Percentiles rank a stretch among this genome's conserved stretches.
Evolutionary conservation across 2,329 filamentous ascomycete species (phyloP).

Genomic region (Fonsecaea pedrosoi): DNA sequence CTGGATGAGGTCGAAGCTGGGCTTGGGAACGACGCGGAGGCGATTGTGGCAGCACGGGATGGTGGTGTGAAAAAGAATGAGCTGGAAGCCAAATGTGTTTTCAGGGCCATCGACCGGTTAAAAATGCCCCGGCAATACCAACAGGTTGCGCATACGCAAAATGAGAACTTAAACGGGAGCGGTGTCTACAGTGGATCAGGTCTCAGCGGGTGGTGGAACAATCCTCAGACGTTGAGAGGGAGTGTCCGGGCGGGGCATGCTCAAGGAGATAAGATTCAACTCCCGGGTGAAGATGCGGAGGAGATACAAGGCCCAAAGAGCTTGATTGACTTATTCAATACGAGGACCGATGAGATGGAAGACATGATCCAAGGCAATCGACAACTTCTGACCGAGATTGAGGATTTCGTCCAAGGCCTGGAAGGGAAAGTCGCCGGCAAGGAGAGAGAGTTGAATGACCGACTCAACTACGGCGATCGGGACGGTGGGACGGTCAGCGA

Average conservation of each 20-base stretch:
- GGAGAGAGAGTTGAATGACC: constrained; percentile 57
- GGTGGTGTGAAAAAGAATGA: constrained; percentile 68
- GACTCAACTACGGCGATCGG: constrained; percentile 63
- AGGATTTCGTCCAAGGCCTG: constrained; percentile 69
- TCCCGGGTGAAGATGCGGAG: constrained; percentile 55
- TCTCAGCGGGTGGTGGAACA: constrained; percentile 43
- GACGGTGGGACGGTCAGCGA: constrained; percentile 49
- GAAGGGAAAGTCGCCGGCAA: constrained; percentile 56
- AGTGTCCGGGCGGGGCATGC: constrained; percentile 45
- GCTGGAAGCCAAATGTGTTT: constrained; percentile 72
- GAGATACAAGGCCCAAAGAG: constrained; percentile 60
- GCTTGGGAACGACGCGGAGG: constrained; percentile 67
- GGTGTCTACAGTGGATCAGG: constrained; percentile 36
- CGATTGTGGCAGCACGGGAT: constrained; percentile 63
- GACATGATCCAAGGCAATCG: constrained; percentile 64
- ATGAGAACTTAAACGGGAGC: constrained; percentile 32
- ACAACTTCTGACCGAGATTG: constrained; percentile 67
- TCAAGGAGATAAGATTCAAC: constrained; percentile 52
- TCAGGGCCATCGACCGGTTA: constrained; percentile 76
- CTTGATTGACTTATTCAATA: constrained; percentile 69
- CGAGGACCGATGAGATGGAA: constrained; percentile 67
- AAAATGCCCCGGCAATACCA: constrained; percentile 72
- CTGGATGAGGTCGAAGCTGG: constrained; percentile 68
- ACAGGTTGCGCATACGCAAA: constrained; percentile 54
- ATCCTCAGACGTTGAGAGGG: constrained; percentile 40